A percentile compares a stretch with the other conserved stretches of the same genome.
These are phyloP conservation scores for Casuarina equisetifolia DNA, from an alignment of 306 rosid genomes.

Conservation along the genomic window DNA sequence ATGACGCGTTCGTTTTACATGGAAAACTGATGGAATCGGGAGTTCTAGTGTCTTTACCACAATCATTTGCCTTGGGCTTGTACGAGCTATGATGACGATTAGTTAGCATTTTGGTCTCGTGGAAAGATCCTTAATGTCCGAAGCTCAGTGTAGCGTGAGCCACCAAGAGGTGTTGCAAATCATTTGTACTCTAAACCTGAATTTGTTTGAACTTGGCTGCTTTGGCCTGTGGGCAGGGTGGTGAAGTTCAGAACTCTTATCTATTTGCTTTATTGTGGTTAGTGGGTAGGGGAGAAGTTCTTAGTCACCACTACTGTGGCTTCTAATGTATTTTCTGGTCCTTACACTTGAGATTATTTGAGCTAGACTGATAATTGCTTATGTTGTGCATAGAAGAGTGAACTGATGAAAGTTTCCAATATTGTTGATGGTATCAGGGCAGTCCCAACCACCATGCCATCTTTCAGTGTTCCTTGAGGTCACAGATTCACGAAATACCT, in stretches of 20 bases:
- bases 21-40: slow-evolving; percentile 29
- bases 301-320: slow-evolving; percentile 29
- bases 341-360: slow-evolving; percentile 30
- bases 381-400: slow-evolving; percentile 24
- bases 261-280: background rate
- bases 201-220: background rate
- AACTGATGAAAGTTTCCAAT: slow-evolving; percentile 46
- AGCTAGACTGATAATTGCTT: slow-evolving; percentile 11
- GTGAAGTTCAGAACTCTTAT: background rate
- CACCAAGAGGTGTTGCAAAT: slow-evolving; percentile 29
- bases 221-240: background rate
- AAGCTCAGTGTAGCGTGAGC: slow-evolving; percentile 34
- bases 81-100: slow-evolving; percentile 36
- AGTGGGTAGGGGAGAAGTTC: background rate
- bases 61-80: slow-evolving; percentile 22
- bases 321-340: slow-evolving; percentile 26
- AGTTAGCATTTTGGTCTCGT: slow-evolving; percentile 29
- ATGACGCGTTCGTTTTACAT: slow-evolving; percentile 32
- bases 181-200: slow-evolving; percentile 13
- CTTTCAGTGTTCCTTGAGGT: slow-evolving; percentile 99
- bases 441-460: slow-evolving; percentile 99
- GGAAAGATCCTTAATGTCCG: slow-evolving; percentile 32
- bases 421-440: slow-evolving; percentile 78
- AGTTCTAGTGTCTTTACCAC: slow-evolving; percentile 33
- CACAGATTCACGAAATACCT: slow-evolving; percentile 93